Evolutionary conservation across 495 filamentous ascomycete genomes (phyloP), one percentile per base, ranked within the genome.

Genomic region (Penicillium coffeae): DNA sequence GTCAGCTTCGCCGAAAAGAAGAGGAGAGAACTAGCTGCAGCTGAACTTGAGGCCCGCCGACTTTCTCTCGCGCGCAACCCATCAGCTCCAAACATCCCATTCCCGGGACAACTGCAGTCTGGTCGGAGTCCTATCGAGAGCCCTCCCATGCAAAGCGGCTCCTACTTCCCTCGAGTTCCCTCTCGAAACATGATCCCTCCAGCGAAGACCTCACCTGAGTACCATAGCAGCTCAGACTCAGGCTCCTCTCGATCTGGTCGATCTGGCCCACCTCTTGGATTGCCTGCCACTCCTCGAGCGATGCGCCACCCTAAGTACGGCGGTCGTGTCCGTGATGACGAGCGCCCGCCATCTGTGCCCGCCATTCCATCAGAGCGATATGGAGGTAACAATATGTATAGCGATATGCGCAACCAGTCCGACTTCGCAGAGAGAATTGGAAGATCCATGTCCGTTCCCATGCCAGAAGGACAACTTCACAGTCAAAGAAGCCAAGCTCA

Each of bases 11-110:
- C 64, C 0, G 71, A 74, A 40, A 62, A 58, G 50, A 69, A 53
- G 36, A 84, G 85, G 67, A 89, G 86, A 67, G 88, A 91, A 55
- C 68, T 85, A 20, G 90, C 90, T 12, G 88, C 88, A 7, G 84
- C 85, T 44, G 90, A 96, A 67, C 77, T 96, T 19, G 90, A 96
- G 69, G 87, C 90, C 48, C 81, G 90, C 15, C 81, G 90, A 38
- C 79, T 87, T 52, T 96, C 90, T 18, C 79, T 95, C 12, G 87
- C 88, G 2, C 75, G 85, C 9, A 80, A 89, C 51, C 86, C 87
- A 14, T 87, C 86, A 15, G 89, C 84, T 3, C 88, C 89, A 0
- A 75, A 82, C 4, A 93, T 95, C 56, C 82, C 84, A 10, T 86
- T 86, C 62, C 90, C 90, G n/a, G 83, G 85, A 33, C 79, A 87